Base-by-base conservation (phyloP, 192 early-diverging fungal species). In the Coemansia aciculifera region DNA sequence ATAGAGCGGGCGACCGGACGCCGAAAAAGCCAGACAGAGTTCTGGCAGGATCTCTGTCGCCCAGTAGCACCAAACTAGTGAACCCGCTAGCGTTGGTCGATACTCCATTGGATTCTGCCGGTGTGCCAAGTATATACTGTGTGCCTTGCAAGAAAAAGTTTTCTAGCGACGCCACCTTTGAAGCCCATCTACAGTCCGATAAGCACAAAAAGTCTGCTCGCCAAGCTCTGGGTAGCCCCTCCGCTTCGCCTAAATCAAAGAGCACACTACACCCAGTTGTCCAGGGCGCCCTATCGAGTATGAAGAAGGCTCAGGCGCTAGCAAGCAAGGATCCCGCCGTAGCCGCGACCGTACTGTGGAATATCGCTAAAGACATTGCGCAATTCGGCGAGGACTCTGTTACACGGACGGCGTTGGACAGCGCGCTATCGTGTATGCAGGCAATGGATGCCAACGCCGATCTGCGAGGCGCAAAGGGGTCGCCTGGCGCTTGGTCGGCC, bases 271-370 rank as follows among this genome's bases (percentile, higher is more conserved):
- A 59, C 11, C 49, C 63, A 3, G 64, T 44, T 8, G 51, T 66
- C 1, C 59, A 38, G 7, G 42, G 51, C 13, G 63, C 59, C 5
- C 19, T 65, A 43, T 32, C 56, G 36, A 62, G 49, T 27, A 60
- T 82, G 61, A 64, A 51, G 42, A 74, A 74, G 65, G 79, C 79
- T 2, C 67, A 56, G 39, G 43, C 38, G 10, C 40, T 82, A 9
- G 66, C 63, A 52, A n/a, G 52, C 6, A 66, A 67, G 37, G 71
- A 82, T 23, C 74, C 79, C 1, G 74, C 79, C 1, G 64, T 82
- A 17, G 79, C 79, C 0, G 79, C 79, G 3, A 77, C 71, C 2
- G 79, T 82, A 9, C 32, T 82, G 24, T 82, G 79, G 79, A 71
- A 77, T 31, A 74, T 82, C 32, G 70, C 79, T 46, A 66, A 63